Evolutionary conservation across 2,329 filamentous ascomycete genomes (phyloP).

Genomic region (Cordyceps cicadae): DNA sequence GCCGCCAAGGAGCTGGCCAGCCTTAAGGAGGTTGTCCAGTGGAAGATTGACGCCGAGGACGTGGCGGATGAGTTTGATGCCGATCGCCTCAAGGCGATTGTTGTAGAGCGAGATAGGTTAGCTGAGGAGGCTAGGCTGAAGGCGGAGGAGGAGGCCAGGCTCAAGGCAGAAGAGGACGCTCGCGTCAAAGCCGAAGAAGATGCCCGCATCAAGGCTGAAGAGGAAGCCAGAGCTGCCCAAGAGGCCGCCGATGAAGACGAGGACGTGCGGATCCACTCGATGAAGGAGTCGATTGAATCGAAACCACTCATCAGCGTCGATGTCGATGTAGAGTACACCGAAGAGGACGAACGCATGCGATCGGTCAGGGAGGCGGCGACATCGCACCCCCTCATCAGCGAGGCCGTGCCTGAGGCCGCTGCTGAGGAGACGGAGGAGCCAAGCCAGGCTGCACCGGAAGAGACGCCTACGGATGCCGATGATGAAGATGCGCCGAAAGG

Average conservation of each 20-base stretch:
- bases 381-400: neutral
- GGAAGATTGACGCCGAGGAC: conserved; percentile 74
- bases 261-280: conserved; percentile 12
- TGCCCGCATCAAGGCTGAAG: conserved; percentile 17
- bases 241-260: conserved; percentile 13
- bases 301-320: conserved; percentile 4
- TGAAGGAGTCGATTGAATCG: conserved; percentile 15
- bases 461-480: neutral
- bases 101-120: conserved; percentile 16
- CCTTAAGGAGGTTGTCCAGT: conserved; percentile 74
- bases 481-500: neutral
- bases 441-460: neutral
- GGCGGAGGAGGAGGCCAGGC: conserved; percentile 15
- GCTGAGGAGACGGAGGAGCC: neutral
- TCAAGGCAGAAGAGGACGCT: conserved; percentile 14
- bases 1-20: conserved; percentile 72
- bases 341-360: conserved; percentile 3
- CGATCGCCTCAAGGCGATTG: conserved; percentile 50
- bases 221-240: conserved; percentile 12
- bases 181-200: conserved; percentile 12
- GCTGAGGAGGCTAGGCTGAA: conserved; percentile 26
- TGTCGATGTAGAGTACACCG: neutral
- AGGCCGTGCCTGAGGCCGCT: neutral
- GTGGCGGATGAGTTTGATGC: conserved; percentile 70
- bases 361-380: neutral